Conservation (phyloP, 2,329 filamentous ascomycete species). For the Aspergillus novofumigatus region DNA sequence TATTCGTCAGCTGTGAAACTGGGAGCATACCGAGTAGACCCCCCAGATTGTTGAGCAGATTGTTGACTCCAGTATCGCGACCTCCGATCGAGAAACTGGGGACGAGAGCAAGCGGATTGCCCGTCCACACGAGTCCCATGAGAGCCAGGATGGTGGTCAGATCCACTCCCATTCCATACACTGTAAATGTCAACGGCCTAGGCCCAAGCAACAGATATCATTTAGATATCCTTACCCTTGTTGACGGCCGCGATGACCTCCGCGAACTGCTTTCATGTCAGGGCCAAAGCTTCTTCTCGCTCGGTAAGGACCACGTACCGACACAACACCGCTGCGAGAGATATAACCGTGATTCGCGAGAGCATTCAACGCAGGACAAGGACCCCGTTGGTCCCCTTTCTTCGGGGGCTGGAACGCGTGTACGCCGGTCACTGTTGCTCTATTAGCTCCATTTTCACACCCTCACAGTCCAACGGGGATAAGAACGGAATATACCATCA, state of each 20-base stretch:
- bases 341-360: conserved; percentile 43
- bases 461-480: too few relatives aligned
- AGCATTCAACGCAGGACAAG: conserved; percentile 42
- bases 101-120: conserved; percentile 48
- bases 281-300: background rate
- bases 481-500: conserved; percentile 16
- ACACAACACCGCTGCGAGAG: conserved; percentile 37
- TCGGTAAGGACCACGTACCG: conserved; percentile 14
- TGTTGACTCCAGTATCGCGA: conserved; percentile 33
- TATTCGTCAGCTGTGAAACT: background rate
- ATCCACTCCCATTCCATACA: conserved; percentile 48
- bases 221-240: conserved; percentile 19
- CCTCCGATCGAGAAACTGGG: conserved; percentile 53
- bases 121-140: conserved; percentile 47
- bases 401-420: conserved; percentile 33
- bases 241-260: conserved; percentile 35
- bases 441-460: background rate
- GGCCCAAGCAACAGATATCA: background rate
- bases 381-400: conserved; percentile 36
- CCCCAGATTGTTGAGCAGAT: conserved; percentile 42
- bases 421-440: conserved; percentile 27
- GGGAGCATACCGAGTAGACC: conserved; percentile 38
- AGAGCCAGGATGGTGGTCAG: conserved; percentile 41
- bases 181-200: conserved; percentile 17
- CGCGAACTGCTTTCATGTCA: conserved; percentile 21